Evolutionary conservation across 2,329 filamentous ascomycete genomes (phyloP).

Genomic region (Trichophyton mentagrophytes): DNA sequence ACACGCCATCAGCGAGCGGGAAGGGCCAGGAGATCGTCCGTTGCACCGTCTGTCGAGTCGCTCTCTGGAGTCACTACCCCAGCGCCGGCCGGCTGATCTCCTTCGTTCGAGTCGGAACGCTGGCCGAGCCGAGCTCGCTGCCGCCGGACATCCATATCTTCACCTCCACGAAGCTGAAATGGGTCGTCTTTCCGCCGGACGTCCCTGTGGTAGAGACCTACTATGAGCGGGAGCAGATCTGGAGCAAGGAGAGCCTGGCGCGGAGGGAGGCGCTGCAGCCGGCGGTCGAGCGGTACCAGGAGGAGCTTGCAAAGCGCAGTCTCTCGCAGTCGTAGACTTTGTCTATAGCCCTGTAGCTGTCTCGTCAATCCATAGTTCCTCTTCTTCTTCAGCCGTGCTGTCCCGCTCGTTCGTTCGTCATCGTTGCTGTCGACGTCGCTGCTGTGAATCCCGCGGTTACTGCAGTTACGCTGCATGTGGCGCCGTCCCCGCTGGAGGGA

Average conservation of each 20-base stretch:
- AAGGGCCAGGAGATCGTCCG: slow-evolving; percentile 30
- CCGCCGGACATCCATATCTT: slow-evolving; percentile 39
- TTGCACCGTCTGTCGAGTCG: slow-evolving; percentile 33
- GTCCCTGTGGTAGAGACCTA: slow-evolving; percentile 28
- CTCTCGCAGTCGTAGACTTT: background rate
- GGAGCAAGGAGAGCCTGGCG: slow-evolving; percentile 24
- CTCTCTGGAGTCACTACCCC: slow-evolving; percentile 34
- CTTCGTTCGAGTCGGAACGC: slow-evolving; percentile 35
- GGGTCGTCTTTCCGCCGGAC: slow-evolving; percentile 23
- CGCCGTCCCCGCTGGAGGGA: background rate
- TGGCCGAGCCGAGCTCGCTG: slow-evolving; percentile 29
- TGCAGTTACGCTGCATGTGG: background rate
- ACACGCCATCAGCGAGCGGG: slow-evolving; percentile 31
- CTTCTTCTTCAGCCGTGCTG: background rate
- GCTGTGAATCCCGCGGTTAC: no score
- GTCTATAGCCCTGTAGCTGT: no score
- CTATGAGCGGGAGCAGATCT: slow-evolving; percentile 25
- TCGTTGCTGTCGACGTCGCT: background rate
- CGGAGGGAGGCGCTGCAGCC: slow-evolving; percentile 12
- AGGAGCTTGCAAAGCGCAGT: background rate
- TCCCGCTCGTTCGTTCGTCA: background rate
- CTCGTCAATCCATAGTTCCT: background rate
- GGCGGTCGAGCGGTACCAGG: background rate
- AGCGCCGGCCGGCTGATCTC: slow-evolving; percentile 21
- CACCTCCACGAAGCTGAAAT: slow-evolving; percentile 28